These are phyloP conservation scores for Clonostachys chloroleuca DNA, from an alignment of 2,329 filamentous ascomycete genomes.

Conservation along the genomic window DNA sequence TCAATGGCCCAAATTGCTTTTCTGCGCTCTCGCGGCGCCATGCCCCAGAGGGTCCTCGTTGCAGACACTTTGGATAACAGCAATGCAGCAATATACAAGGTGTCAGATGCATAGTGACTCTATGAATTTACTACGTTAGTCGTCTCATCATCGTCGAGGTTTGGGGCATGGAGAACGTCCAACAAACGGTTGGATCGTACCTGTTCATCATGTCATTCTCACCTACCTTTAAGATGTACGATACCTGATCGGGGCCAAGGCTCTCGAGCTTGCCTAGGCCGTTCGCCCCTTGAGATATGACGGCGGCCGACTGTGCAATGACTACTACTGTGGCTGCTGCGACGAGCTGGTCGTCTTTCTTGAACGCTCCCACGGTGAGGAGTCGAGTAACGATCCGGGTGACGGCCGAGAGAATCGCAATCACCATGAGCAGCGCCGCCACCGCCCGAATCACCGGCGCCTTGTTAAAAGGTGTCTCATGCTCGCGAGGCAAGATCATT, in stretches of 20 bases:
- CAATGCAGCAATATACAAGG: conserved; percentile 6
- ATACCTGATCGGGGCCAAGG: conserved; percentile 2
- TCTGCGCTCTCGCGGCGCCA: conserved; percentile 9
- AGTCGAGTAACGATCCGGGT: conserved; percentile 9
- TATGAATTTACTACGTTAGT: no score
- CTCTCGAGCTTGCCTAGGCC: conserved; percentile 9
- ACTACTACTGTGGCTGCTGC: conserved; percentile 9
- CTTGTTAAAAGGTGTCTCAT: conserved; percentile 12
- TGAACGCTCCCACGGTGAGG: conserved; percentile 6
- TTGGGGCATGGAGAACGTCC: no score
- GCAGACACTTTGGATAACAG: conserved; percentile 9
- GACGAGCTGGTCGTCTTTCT: conserved; percentile 8
- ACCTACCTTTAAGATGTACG: conserved; percentile 6
- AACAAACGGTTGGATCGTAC: no score
- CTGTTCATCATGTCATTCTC: no score
- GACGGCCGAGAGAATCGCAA: conserved; percentile 9
- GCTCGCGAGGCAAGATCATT: conserved; percentile 7
- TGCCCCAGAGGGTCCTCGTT: conserved; percentile 9
- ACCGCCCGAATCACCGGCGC: conserved; percentile 12
- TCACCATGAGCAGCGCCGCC: conserved; percentile 12
- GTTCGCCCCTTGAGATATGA: conserved; percentile 8
- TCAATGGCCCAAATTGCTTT: conserved; percentile 4
- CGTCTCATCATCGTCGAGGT: no score
- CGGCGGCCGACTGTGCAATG: conserved; percentile 9
- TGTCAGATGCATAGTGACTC: conserved; percentile 7